Conservation (phyloP, 371 early-diverging fungal genomes). For the Dipsacomyces acuminosporus region DNA sequence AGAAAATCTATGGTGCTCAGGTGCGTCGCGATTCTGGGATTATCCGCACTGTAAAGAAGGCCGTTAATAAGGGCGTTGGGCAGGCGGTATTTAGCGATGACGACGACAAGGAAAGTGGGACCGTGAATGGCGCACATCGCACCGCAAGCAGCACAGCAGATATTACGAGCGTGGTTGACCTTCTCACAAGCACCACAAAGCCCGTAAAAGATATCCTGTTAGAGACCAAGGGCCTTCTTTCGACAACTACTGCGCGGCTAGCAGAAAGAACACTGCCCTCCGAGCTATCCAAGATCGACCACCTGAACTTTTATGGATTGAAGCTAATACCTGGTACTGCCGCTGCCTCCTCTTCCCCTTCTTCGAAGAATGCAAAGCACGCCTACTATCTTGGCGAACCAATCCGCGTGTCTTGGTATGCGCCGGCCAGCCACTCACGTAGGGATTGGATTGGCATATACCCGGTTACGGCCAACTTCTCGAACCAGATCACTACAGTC, state of each 20-base stretch:
- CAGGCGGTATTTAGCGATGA: conserved; percentile 30
- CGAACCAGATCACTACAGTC: conserved; percentile 65
- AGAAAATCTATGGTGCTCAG: conserved; percentile 71
- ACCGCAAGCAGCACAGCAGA: background rate
- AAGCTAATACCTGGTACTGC: conserved; percentile 26
- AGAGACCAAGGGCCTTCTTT: conserved; percentile 33
- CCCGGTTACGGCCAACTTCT: conserved; percentile 65
- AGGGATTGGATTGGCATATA: conserved; percentile 94
- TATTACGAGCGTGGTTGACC: conserved; percentile 12
- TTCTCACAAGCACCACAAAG: conserved; percentile 35
- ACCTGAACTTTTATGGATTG: conserved; percentile 18
- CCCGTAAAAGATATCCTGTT: conserved; percentile 38
- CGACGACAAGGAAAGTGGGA: background rate
- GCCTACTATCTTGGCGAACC: conserved; percentile 62
- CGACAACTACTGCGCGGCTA: conserved; percentile 38
- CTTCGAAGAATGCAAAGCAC: conserved; percentile 3
- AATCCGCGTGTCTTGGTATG: conserved; percentile 67
- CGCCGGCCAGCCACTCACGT: conserved; percentile 62
- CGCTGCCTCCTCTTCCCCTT: background rate
- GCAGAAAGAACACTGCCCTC: conserved; percentile 38
- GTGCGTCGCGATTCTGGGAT: conserved; percentile 75
- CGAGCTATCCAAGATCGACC: conserved; percentile 32
- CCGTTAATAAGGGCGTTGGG: conserved; percentile 40
- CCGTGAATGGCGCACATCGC: background rate
- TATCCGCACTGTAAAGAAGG: conserved; percentile 48